phyloP scores from a whole-genome alignment of 768 basidiomycete species.

The Chalciporus pseudorubinellus region DNA sequence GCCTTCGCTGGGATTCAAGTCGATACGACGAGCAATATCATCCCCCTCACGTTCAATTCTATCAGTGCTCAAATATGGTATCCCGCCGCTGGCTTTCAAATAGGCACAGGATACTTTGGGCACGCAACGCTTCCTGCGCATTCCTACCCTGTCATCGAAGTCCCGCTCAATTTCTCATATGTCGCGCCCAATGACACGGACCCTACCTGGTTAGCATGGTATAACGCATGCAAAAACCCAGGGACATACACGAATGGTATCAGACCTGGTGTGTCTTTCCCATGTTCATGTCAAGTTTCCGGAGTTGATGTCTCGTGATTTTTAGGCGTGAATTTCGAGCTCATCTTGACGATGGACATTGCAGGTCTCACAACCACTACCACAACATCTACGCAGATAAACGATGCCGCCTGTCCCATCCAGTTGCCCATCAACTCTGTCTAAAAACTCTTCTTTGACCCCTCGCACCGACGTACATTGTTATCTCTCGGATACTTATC shows the following conservation, averaged over 20 bases:
- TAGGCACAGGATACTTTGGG: conserved; percentile 67
- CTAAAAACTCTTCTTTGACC: conserved; percentile 28
- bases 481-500: conserved; percentile 11
- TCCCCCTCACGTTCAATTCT: conserved; percentile 72
- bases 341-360: conserved; percentile 67
- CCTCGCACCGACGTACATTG: neutral
- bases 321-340: conserved; percentile 56
- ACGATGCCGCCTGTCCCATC: conserved; percentile 66
- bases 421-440: conserved; percentile 54
- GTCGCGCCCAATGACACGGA: conserved; percentile 76
- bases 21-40: conserved; percentile 69
- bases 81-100: conserved; percentile 56
- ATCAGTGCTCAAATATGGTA: conserved; percentile 72
- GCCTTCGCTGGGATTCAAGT: conserved; percentile 72
- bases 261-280: conserved; percentile 53
- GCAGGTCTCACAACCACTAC: conserved; percentile 58
- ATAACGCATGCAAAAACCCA: conserved; percentile 70
- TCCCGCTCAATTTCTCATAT: conserved; percentile 87
- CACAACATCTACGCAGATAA: conserved; percentile 53
- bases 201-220: conserved; percentile 79
- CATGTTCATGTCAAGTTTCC: neutral
- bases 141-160: conserved; percentile 54
- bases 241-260: conserved; percentile 46
- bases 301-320: neutral
- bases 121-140: conserved; percentile 64